phyloP scores from a whole-genome alignment of 768 basidiomycete genomes.

The Boletus bicolor region DNA sequence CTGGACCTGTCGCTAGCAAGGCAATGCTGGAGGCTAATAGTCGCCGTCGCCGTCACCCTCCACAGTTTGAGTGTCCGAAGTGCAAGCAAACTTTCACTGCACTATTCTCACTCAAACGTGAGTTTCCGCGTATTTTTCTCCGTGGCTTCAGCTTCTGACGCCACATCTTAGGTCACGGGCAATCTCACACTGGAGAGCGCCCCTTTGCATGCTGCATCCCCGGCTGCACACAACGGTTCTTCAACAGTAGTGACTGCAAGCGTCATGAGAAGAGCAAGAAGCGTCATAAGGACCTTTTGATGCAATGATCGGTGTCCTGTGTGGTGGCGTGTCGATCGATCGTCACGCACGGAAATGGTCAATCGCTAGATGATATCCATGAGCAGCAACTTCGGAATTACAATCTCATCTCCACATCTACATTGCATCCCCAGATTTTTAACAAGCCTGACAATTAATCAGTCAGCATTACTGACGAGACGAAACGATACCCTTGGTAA shows the following conservation, averaged over 20 bases:
- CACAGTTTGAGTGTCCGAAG: constrained; percentile 15
- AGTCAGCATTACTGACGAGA: constrained; percentile 5
- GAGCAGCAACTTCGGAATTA: constrained; percentile 1
- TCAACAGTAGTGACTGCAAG: constrained; percentile 33
- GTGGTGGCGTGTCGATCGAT: constrained; percentile 24
- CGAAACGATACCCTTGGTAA: constrained; percentile 21
- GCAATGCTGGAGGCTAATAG: constrained; percentile 33
- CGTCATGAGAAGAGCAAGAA: constrained; percentile 34
- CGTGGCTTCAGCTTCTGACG: not conserved
- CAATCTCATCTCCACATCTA: constrained; percentile 6
- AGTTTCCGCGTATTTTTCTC: constrained; percentile 1
- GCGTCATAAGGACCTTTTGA: constrained; percentile 24
- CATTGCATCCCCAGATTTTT: constrained; percentile 6
- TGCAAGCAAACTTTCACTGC: constrained; percentile 31
- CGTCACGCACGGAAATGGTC: constrained; percentile 4
- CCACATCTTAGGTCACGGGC: constrained; percentile 24
- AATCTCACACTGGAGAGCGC: constrained; percentile 28
- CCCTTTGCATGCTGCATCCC: constrained; percentile 25
- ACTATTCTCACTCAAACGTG: constrained; percentile 32
- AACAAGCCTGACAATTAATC: not conserved
- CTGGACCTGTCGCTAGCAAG: constrained; percentile 27
- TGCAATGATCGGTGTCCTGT: constrained; percentile 11
- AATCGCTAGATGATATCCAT: constrained; percentile 3
- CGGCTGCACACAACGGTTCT: constrained; percentile 30
- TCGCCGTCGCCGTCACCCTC: constrained; percentile 29